phyloP scores from a whole-genome alignment of 169 alveolate species.

The Perkinsus chesapeaki region DNA sequence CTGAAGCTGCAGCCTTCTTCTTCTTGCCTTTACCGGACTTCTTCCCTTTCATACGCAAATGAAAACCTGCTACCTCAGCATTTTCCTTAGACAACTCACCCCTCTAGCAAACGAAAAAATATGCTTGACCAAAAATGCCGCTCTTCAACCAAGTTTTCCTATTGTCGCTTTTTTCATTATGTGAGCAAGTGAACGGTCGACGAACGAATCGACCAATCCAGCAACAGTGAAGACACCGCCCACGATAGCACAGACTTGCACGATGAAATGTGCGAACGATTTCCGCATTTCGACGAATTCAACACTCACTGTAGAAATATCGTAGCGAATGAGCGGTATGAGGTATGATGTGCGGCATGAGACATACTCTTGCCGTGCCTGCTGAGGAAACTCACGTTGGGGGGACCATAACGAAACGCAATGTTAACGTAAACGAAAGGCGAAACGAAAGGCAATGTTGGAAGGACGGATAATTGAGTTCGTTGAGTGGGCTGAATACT shows the following conservation, averaged over 20 bases:
- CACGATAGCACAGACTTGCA: constrained; percentile 65
- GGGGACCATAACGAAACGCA: constrained; percentile 34
- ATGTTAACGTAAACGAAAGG: too few species aligned
- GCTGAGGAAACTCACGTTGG: constrained; percentile 37
- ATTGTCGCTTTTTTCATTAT: constrained; percentile 1
- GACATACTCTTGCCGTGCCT: constrained; percentile 53
- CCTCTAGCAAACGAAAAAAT: neutral
- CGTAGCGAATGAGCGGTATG: constrained; percentile 63
- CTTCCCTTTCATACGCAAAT: neutral
- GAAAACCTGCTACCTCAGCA: neutral
- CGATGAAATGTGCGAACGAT: constrained; percentile 50
- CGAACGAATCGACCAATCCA: constrained; percentile 45
- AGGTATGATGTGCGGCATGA: constrained; percentile 36
- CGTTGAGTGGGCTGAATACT: too few species aligned
- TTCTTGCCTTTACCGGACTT: neutral
- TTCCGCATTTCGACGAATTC: constrained; percentile 43
- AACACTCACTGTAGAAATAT: constrained; percentile 64
- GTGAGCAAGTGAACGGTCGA: constrained; percentile 2
- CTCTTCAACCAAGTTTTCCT: constrained; percentile 13
- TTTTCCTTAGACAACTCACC: neutral
- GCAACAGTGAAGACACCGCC: constrained; percentile 76
- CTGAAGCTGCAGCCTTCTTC: neutral
- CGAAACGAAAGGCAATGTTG: too few species aligned
- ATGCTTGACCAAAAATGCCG: neutral
- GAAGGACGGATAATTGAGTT: too few species aligned